Percentiles rank a stretch among this genome's conserved stretches.
Evolutionary conservation across 345 rosid species (phyloP).

Genomic region (Camelina sativa): DNA sequence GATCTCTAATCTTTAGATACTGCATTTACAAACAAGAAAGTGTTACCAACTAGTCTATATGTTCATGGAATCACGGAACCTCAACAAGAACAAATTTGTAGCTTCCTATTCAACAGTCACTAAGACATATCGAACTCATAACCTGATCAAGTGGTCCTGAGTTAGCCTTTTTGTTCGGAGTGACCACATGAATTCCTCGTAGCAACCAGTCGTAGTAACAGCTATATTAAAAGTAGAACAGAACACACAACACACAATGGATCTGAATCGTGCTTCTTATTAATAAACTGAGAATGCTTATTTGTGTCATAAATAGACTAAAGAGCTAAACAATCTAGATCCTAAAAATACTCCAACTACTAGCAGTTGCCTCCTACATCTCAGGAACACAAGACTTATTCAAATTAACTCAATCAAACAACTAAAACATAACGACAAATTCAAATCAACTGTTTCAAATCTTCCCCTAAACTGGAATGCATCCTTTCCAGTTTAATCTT

Average conservation of each 20-base stretch:
- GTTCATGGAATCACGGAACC: background rate
- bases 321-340: background rate
- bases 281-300: no score
- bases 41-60: slow-evolving; percentile 23
- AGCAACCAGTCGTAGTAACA: slow-evolving; percentile 80
- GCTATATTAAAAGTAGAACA: no score
- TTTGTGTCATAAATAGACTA: background rate
- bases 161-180: slow-evolving; percentile 94
- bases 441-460: no score
- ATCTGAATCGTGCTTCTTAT: no score
- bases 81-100: slow-evolving; percentile 18
- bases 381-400: background rate
- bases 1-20: slow-evolving; percentile 87
- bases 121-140: slow-evolving; percentile 30
- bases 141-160: slow-evolving; percentile 96
- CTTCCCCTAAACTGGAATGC: no score
- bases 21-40: slow-evolving; percentile 44
- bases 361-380: background rate
- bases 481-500: no score
- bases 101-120: slow-evolving; percentile 4
- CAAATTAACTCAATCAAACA: background rate
- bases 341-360: background rate
- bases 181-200: slow-evolving; percentile 85
- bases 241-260: no score
- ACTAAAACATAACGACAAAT: background rate